Evolutionary conservation across 768 basidiomycete species (phyloP).

Genomic region (Phlebiopsis gigantea): DNA sequence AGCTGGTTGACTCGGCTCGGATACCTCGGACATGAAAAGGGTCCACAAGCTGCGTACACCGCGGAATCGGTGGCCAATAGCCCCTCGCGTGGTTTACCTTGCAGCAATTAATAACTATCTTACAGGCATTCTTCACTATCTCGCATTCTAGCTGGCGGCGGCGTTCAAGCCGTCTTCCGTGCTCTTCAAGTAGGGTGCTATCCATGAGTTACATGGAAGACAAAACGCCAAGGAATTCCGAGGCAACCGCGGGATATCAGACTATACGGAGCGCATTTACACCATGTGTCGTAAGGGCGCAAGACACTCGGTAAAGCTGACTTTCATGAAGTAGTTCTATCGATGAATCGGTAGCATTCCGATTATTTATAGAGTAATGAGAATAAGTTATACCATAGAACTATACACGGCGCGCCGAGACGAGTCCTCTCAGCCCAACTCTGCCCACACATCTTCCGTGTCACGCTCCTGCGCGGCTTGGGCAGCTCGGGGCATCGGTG

Average conservation of each 20-base stretch:
- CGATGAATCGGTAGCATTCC: background rate
- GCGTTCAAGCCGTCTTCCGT: background rate
- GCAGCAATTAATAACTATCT: background rate
- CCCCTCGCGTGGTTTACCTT: no score
- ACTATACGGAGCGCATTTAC: background rate
- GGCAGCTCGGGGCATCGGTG: slow-evolving; percentile 57
- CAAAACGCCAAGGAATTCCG: background rate
- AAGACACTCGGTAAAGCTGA: background rate
- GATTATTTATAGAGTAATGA: background rate
- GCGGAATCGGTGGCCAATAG: no score
- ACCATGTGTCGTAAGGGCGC: background rate
- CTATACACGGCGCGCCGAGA: background rate
- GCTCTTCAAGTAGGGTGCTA: no score
- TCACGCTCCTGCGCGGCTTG: slow-evolving; percentile 55
- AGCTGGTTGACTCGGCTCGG: background rate
- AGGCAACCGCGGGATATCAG: background rate
- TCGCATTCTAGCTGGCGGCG: background rate
- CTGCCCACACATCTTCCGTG: slow-evolving; percentile 68
- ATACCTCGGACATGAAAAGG: background rate
- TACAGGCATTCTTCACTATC: background rate
- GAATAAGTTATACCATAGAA: background rate
- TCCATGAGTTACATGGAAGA: background rate
- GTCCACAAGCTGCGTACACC: no score
- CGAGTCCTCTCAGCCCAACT: slow-evolving; percentile 27
- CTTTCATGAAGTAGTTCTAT: no score